Conservation (phyloP, 192 early-diverging fungal genomes). For the Umbelopsis sp. region DNA sequence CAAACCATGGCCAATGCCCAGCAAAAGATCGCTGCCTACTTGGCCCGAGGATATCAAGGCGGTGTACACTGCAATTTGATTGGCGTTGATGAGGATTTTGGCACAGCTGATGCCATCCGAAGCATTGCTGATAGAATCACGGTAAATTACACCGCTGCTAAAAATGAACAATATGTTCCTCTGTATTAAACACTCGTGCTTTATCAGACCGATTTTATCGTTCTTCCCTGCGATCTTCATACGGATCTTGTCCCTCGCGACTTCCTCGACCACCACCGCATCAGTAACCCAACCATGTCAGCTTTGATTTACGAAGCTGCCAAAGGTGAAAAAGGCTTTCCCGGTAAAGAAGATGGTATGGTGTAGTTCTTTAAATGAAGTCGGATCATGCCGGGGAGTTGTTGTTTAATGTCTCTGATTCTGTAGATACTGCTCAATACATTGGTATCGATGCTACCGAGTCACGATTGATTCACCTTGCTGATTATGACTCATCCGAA, state of each 20-base stretch:
- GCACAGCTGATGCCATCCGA: slow-evolving; percentile 86
- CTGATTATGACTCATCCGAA: slow-evolving; percentile 38
- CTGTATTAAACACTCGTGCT: background rate
- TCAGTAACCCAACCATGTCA: slow-evolving; percentile 77
- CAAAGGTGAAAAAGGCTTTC: slow-evolving; percentile 68
- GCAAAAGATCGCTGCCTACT: slow-evolving; percentile 69
- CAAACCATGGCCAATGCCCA: slow-evolving; percentile 58
- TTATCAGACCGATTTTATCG: slow-evolving; percentile 83
- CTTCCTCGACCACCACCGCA: slow-evolving; percentile 83
- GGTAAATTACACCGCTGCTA: slow-evolving; percentile 40
- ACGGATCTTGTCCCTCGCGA: slow-evolving; percentile 83
- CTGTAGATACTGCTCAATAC: slow-evolving; percentile 43
- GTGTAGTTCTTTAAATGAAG: background rate
- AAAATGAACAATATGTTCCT: background rate
- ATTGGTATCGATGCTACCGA: slow-evolving; percentile 53
- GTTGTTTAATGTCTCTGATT: background rate
- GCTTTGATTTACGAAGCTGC: slow-evolving; percentile 81
- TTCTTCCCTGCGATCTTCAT: slow-evolving; percentile 89
- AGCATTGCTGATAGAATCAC: slow-evolving; percentile 82
- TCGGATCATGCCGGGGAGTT: background rate
- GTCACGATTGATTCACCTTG: slow-evolving; percentile 48
- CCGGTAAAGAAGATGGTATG: slow-evolving; percentile 52
- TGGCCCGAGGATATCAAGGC: slow-evolving; percentile 67
- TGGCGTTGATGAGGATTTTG: slow-evolving; percentile 64
- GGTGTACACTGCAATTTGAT: slow-evolving; percentile 65